phyloP scores from a whole-genome alignment of 305 asterid species.

The Petunia hybrid region DNA sequence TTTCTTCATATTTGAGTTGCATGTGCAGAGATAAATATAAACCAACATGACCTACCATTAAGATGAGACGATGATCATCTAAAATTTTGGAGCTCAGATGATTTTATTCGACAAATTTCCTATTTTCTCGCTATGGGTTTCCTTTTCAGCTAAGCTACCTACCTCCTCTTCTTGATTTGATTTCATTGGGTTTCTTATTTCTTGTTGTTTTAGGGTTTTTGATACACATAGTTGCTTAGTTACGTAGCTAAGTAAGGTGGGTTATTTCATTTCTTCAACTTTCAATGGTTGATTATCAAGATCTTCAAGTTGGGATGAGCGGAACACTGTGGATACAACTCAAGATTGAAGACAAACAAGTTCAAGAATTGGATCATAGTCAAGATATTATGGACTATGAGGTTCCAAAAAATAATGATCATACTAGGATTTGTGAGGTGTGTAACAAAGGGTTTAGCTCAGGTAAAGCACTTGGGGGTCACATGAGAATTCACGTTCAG shows the following conservation, averaged over 20 bases:
- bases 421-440: constrained; percentile 51
- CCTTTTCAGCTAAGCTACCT: constrained; percentile 29
- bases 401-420: not conserved
- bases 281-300: constrained; percentile 39
- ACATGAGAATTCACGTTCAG: constrained; percentile 68
- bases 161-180: constrained; percentile 16
- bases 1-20: too few relatives aligned
- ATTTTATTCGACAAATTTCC: not conserved
- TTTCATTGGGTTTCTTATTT: not conserved
- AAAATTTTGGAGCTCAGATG: not conserved
- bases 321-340: constrained; percentile 42
- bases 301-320: constrained; percentile 29
- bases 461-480: constrained; percentile 86
- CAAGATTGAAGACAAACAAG: constrained; percentile 34
- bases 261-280: constrained; percentile 18
- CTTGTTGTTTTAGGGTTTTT: not conserved
- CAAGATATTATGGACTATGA: not conserved
- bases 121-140: not conserved
- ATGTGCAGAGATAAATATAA: not conserved
- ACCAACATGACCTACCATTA: too few relatives aligned
- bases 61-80: too few relatives aligned
- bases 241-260: not conserved
- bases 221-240: constrained; percentile 13
- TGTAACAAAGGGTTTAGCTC: constrained; percentile 61
- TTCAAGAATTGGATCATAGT: not conserved